phyloP scores from a whole-genome alignment of 2,329 filamentous ascomycete species.

The Pseudopyricularia cyperi region DNA sequence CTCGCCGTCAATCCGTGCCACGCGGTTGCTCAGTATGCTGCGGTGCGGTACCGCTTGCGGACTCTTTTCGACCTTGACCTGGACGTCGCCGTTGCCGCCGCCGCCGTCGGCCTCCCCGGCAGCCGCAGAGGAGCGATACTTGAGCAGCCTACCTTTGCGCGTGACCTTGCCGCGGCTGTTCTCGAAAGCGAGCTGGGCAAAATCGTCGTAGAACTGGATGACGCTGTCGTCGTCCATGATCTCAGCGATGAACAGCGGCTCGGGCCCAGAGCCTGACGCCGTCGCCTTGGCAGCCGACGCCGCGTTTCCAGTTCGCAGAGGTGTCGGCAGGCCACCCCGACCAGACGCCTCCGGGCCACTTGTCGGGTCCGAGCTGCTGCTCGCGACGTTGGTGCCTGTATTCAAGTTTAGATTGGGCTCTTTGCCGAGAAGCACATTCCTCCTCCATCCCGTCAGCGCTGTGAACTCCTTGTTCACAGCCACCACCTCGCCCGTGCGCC shows the following conservation, averaged over 20 bases:
- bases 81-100: slow-evolving; percentile 6
- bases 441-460: slow-evolving; percentile 89
- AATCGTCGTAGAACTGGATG: slow-evolving; percentile 92
- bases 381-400: slow-evolving; percentile 30
- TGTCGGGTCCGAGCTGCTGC: slow-evolving; percentile 12
- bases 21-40: slow-evolving; percentile 44
- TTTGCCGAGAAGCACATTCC: slow-evolving; percentile 76
- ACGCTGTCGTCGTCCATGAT: slow-evolving; percentile 88
- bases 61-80: slow-evolving; percentile 14
- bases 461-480: slow-evolving; percentile 94
- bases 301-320: slow-evolving; percentile 29
- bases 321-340: slow-evolving; percentile 33
- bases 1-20: slow-evolving; percentile 54
- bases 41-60: slow-evolving; percentile 32
- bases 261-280: slow-evolving; percentile 35
- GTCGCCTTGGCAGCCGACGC: slow-evolving; percentile 8
- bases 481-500: slow-evolving; percentile 87
- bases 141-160: slow-evolving; percentile 72
- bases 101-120: slow-evolving; percentile 16
- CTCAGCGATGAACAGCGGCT: slow-evolving; percentile 83
- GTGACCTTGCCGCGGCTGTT: slow-evolving; percentile 78
- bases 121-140: slow-evolving; percentile 57
- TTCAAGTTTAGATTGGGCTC: slow-evolving; percentile 83
- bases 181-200: slow-evolving; percentile 81
- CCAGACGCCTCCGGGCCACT: slow-evolving; percentile 24